Conservation (phyloP, 2,329 filamentous ascomycete species). For the Passalora sequoiae region DNA sequence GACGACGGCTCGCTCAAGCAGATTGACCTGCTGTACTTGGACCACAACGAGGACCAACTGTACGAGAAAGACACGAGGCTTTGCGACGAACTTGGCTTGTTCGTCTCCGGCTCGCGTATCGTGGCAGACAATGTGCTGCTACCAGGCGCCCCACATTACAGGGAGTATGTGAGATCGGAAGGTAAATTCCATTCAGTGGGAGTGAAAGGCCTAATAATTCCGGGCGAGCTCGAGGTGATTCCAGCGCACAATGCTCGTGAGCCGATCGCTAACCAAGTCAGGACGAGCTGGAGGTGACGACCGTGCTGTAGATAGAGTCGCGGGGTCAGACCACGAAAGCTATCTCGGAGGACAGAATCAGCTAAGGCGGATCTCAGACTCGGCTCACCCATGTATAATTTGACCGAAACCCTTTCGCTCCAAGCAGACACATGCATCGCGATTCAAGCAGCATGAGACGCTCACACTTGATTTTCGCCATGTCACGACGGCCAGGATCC, state of each 20-base stretch:
- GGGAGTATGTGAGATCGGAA: conserved; percentile 35
- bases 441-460: too few species aligned
- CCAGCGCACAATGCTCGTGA: too few species aligned
- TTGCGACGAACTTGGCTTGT: conserved; percentile 33
- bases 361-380: too few species aligned
- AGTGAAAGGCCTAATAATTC: conserved; percentile 10
- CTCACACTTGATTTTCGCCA: too few species aligned
- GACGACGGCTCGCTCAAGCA: conserved; percentile 25
- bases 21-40: conserved; percentile 38
- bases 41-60: conserved; percentile 34
- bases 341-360: too few species aligned
- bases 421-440: too few species aligned
- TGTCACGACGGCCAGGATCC: too few species aligned
- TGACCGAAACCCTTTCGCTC: too few species aligned
- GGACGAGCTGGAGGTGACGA: conserved; percentile 15
- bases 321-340: neutral
- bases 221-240: conserved; percentile 11
- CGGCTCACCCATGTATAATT: too few species aligned
- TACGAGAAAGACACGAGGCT: conserved; percentile 36
- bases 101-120: conserved; percentile 33
- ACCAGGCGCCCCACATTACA: conserved; percentile 44
- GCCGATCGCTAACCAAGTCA: neutral
- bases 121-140: conserved; percentile 43
- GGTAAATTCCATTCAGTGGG: conserved; percentile 15
- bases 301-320: conserved; percentile 1